Base-by-base conservation (phyloP, 768 basidiomycete species). In the Boletus reticulatus region DNA sequence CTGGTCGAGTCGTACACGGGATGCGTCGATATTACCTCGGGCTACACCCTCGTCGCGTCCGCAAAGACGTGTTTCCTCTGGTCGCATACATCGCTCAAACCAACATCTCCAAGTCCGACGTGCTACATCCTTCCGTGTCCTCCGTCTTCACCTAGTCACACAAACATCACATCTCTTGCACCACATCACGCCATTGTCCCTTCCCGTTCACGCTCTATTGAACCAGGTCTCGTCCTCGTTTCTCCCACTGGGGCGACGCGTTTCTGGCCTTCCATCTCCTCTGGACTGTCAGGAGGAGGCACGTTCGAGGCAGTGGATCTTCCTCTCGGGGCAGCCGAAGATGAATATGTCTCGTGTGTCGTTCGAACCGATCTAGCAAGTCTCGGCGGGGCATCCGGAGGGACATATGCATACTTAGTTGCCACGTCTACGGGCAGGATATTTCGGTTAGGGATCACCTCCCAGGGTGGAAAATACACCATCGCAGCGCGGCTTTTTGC, bases 241-340 rank as follows among this genome's bases (percentile, higher is more conserved):
- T 88, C 88, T 9, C 73, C 81, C 7, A 73, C 79, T 0, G 94
- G 94, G 5, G 76, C 84, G 59, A 73, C 92, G 52, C 83, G 90
- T 37, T 90, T 92, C 68, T 98, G 94, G 94, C 87, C 94, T 53
- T 88, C 85, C 56, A 87, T 95, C 42, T 86, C 86, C 5, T 89
- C 87, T 55, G 90, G 90, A 16, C 80, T 93, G 14, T 88, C 91
- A 3, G 90, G 91, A 13, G 90, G 89, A 10, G 82, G 88, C 37
- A 83, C 84, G 57, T 77, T 78, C 11, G 78, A 80, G 27, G 72
- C 78, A 5, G 62, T 76, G 11, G 61, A 89, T 48, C 75, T 78
- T 20, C 64, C 66, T 34, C 69, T 90, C 44, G 73, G 73, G 29
- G 59, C 75, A 5, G 60, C 67, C 4, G 78, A 78, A 13, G 80